phyloP scores from a whole-genome alignment of 345 rosid genomes.

The Salix dunnii region DNA sequence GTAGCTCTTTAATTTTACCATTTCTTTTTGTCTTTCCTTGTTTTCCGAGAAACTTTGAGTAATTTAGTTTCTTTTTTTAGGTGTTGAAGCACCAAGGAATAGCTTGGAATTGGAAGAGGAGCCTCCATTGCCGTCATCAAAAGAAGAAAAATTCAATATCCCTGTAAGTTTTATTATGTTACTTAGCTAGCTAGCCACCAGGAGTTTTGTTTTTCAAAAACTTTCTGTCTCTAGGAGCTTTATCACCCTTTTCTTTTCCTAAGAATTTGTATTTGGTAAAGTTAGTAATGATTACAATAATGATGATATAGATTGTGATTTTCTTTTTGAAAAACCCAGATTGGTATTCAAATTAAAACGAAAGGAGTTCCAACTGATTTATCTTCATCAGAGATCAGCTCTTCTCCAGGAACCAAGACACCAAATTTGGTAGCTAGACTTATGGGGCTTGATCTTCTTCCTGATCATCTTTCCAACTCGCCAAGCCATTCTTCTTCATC shows the following conservation, averaged over 20 bases:
- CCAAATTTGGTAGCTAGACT: conserved; percentile 85
- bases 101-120: conserved; percentile 67
- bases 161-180: conserved; percentile 40
- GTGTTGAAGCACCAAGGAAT: conserved; percentile 72
- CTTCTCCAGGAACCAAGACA: conserved; percentile 71
- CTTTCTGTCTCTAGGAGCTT: conserved; percentile 20
- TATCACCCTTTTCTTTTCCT: background rate
- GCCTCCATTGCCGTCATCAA: conserved; percentile 35
- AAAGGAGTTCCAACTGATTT: conserved; percentile 26
- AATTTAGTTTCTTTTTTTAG: conserved; percentile 26
- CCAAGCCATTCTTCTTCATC: conserved; percentile 36
- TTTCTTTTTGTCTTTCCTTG: background rate
- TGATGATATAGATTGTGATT: conserved; percentile 18
- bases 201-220: background rate
- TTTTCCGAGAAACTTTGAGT: conserved; percentile 3
- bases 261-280: conserved; percentile 24
- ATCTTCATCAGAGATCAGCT: conserved; percentile 51
- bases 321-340: conserved; percentile 28
- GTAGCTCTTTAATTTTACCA: conserved; percentile 1
- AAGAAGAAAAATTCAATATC: conserved; percentile 40
- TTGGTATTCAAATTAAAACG: conserved; percentile 74
- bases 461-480: conserved; percentile 43
- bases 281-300: conserved; percentile 25
- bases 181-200: background rate
- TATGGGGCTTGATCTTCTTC: conserved; percentile 93